Percentiles rank a stretch among this genome's conserved stretches.
phyloP scores from a whole-genome alignment of 352 stramenopile species.

The Ophiocytium majus region DNA sequence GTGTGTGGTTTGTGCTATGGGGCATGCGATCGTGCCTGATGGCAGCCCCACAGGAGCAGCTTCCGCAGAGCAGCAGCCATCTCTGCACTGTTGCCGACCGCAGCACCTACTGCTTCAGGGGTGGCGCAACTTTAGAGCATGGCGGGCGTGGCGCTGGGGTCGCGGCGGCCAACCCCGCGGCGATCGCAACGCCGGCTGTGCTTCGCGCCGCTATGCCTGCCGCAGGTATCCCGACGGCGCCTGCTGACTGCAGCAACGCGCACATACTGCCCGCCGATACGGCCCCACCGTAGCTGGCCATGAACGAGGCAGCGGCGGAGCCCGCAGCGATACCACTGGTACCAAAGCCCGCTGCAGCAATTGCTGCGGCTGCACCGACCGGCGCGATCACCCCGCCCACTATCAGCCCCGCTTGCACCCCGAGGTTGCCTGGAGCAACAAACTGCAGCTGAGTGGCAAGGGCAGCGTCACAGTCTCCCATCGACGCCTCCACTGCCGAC shows the following conservation, averaged over 20 bases:
- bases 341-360: not conserved
- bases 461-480: not conserved
- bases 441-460: not conserved
- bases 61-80: too few species aligned
- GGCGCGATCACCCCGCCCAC: not conserved
- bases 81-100: too few species aligned
- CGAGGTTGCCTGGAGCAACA: not conserved
- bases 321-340: not conserved
- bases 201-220: not conserved
- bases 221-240: not conserved
- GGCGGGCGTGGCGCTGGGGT: too few species aligned
- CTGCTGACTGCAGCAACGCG: slow-evolving; percentile 3
- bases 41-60: too few species aligned
- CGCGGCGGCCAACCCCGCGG: not conserved
- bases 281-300: not conserved
- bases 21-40: too few species aligned
- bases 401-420: not conserved
- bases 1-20: too few species aligned
- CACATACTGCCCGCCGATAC: not conserved
- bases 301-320: not conserved
- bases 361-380: not conserved
- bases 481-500: not conserved
- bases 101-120: too few species aligned
- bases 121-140: too few species aligned
- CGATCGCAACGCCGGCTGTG: not conserved